A percentile compares a stretch with the other conserved stretches of the same genome.
These are phyloP conservation scores for Suhomyces choctaworum DNA, from an alignment of 1,139 yeast genomes.

Conservation along the genomic window DNA sequence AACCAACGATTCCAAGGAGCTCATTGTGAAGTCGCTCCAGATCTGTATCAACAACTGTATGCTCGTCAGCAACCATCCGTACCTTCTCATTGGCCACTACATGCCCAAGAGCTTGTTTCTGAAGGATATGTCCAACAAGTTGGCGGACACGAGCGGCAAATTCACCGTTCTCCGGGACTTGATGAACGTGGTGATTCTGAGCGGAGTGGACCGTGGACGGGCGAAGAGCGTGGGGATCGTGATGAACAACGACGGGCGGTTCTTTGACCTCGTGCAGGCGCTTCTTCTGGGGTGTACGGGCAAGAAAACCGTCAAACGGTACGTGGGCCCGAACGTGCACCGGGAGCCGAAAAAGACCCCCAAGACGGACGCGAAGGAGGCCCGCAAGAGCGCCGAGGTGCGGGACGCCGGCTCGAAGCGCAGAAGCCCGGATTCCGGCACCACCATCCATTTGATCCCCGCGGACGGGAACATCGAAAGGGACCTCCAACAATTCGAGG, in stretches of 20 bases:
- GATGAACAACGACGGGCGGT: slow-evolving; percentile 38
- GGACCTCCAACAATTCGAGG: slow-evolving; percentile 24
- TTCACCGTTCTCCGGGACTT: slow-evolving; percentile 68
- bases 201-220: slow-evolving; percentile 48
- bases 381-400: slow-evolving; percentile 12
- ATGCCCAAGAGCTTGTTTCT: slow-evolving; percentile 79
- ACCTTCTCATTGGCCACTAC: slow-evolving; percentile 76
- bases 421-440: slow-evolving; percentile 15
- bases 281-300: slow-evolving; percentile 68
- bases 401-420: slow-evolving; percentile 13
- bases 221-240: slow-evolving; percentile 39
- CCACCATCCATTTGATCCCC: slow-evolving; percentile 46
- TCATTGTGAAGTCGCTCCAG: slow-evolving; percentile 65
- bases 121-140: slow-evolving; percentile 72
- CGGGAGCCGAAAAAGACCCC: slow-evolving; percentile 37
- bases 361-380: slow-evolving; percentile 7
- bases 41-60: slow-evolving; percentile 75
- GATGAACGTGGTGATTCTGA: slow-evolving; percentile 41
- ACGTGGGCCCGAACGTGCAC: slow-evolving; percentile 60
- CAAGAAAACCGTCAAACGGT: slow-evolving; percentile 54
- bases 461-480: slow-evolving; percentile 38
- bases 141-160: slow-evolving; percentile 86
- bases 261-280: slow-evolving; percentile 79
- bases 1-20: slow-evolving; percentile 55
- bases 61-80: slow-evolving; percentile 86